Evolutionary conservation across 2,329 filamentous ascomycete species (phyloP).

Genomic region (Arthrobotrys entomopaga): DNA sequence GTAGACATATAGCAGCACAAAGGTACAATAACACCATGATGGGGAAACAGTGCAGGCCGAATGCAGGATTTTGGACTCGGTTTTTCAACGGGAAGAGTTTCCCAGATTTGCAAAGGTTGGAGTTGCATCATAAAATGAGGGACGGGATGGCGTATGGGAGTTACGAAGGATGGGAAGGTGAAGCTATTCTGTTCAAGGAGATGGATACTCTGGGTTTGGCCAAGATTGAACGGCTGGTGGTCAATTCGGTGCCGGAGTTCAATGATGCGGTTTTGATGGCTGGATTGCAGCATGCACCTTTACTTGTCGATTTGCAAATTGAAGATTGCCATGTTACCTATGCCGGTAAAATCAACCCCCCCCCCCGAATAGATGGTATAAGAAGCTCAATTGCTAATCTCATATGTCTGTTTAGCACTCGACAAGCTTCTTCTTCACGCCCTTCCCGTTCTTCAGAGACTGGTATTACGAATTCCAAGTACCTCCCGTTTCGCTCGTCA

Average conservation of each 20-base stretch:
- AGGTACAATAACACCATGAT: slow-evolving; percentile 28
- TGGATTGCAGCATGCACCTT: slow-evolving; percentile 55
- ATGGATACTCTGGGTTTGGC: slow-evolving; percentile 55
- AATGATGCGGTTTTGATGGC: slow-evolving; percentile 58
- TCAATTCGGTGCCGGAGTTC: slow-evolving; percentile 57
- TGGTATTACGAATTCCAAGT: slow-evolving; percentile 55
- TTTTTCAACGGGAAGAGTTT: slow-evolving; percentile 58
- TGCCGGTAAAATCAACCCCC: slow-evolving; percentile 52
- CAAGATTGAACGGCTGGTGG: slow-evolving; percentile 56
- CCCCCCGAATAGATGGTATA: not conserved
- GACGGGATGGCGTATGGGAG: slow-evolving; percentile 13
- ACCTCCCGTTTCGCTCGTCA: slow-evolving; percentile 55
- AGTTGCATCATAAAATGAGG: slow-evolving; percentile 53
- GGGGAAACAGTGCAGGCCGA: slow-evolving; percentile 48
- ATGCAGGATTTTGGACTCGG: slow-evolving; percentile 57
- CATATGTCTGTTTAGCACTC: slow-evolving; percentile 1
- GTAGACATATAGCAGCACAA: slow-evolving; percentile 40
- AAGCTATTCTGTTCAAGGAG: slow-evolving; percentile 44
- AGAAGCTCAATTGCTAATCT: slow-evolving; percentile 6
- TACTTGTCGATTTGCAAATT: slow-evolving; percentile 56
- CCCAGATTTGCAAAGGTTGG: slow-evolving; percentile 56
- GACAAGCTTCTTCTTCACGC: slow-evolving; percentile 53
- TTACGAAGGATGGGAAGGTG: slow-evolving; percentile 27
- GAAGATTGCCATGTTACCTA: slow-evolving; percentile 55
- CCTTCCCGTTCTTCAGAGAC: slow-evolving; percentile 55